These are phyloP conservation scores for Rhazya stricta DNA, from an alignment of 257 asterid species.

Conservation along the genomic window DNA sequence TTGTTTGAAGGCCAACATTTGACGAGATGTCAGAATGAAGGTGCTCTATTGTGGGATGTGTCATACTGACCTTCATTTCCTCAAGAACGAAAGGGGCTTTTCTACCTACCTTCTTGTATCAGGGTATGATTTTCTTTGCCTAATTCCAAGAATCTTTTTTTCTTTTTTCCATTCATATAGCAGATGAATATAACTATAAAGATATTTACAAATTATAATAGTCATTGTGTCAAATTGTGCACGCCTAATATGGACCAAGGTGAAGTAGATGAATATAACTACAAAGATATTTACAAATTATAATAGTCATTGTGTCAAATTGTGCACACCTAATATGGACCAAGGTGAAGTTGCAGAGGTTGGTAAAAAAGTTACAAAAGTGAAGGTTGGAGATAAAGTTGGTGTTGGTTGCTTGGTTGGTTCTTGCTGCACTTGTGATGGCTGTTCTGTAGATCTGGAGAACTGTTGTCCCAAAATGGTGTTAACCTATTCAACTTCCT, in stretches of 20 bases:
- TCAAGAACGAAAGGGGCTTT: constrained; percentile 12
- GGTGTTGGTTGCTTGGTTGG: constrained; percentile 24
- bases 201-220: too few species aligned
- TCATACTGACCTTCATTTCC: constrained; percentile 8
- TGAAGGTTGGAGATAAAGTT: constrained; percentile 27
- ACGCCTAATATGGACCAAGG: too few species aligned
- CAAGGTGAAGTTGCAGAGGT: constrained; percentile 21
- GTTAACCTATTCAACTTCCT: not conserved
- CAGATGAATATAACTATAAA: not conserved
- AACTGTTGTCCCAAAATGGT: constrained; percentile 17
- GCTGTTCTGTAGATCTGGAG: constrained; percentile 18
- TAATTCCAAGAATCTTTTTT: not conserved
- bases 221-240: not conserved
- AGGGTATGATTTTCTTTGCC: constrained; percentile 1
- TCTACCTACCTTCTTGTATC: constrained; percentile 13
- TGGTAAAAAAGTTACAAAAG: constrained; percentile 20
- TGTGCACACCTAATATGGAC: too few species aligned
- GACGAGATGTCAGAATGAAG: constrained; percentile 14
- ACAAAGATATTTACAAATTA: too few species aligned
- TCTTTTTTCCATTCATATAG: too few species aligned
- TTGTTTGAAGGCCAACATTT: constrained; percentile 3
- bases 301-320: not conserved
- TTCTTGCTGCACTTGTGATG: constrained; percentile 22
- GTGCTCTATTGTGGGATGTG: constrained; percentile 15
- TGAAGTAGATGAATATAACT: not conserved